Conservation (phyloP, 371 early-diverging fungal species). For the Mucor racemosus region DNA sequence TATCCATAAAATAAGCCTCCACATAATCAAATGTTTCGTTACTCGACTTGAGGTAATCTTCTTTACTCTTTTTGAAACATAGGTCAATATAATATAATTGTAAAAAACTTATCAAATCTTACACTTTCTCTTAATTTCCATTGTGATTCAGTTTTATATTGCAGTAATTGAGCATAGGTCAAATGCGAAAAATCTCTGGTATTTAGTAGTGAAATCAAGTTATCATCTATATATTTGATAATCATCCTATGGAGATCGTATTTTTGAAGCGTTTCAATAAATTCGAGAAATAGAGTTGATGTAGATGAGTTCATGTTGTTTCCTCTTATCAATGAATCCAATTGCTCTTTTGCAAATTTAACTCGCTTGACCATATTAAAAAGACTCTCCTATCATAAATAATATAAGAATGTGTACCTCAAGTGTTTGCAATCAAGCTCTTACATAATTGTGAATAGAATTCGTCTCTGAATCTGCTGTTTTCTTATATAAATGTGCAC, state of each 20-base stretch:
- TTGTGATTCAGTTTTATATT: slow-evolving; percentile 3
- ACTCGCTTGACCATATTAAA: slow-evolving; percentile 3
- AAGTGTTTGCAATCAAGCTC: background rate
- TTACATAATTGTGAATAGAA: background rate
- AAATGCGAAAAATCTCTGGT: slow-evolving; percentile 9
- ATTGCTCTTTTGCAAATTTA: background rate
- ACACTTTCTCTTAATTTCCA: slow-evolving; percentile 23
- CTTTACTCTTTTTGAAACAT: background rate
- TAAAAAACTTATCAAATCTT: background rate
- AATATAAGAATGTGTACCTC: background rate
- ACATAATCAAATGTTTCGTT: slow-evolving; percentile 18
- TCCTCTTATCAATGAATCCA: background rate
- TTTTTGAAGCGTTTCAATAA: slow-evolving; percentile 1
- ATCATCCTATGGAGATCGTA: slow-evolving; percentile 5
- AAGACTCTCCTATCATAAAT: background rate
- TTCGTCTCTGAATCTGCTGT: background rate
- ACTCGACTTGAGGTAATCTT: slow-evolving; percentile 9
- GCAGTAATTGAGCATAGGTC: slow-evolving; percentile 8
- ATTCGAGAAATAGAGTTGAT: background rate
- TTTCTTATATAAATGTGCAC: background rate
- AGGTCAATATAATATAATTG: background rate
- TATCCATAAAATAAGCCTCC: background rate
- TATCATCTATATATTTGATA: slow-evolving; percentile 1
- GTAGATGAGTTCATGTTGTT: slow-evolving; percentile 8
- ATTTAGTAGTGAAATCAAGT: background rate